These are phyloP conservation scores for Tephrocybe sp. DNA, from an alignment of 768 basidiomycete species.

Conservation along the genomic window DNA sequence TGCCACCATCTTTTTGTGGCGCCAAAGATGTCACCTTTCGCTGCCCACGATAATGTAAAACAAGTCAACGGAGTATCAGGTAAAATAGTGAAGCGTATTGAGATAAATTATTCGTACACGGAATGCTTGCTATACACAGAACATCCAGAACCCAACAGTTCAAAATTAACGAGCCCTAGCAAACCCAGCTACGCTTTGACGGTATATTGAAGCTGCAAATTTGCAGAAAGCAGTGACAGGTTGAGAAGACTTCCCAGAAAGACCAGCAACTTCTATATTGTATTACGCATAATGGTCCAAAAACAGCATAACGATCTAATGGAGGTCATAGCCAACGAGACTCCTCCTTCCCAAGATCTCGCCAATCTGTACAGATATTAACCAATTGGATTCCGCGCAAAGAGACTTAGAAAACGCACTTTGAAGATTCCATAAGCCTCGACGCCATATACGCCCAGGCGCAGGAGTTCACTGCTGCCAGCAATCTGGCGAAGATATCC, in stretches of 20 bases:
- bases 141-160: too few relatives aligned
- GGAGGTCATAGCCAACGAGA: slow-evolving; percentile 74
- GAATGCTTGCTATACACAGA: too few relatives aligned
- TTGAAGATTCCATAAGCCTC: slow-evolving; percentile 93
- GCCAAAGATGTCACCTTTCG: too few relatives aligned
- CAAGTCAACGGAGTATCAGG: too few relatives aligned
- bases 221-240: neutral
- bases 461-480: slow-evolving; percentile 62
- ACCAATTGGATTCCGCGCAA: neutral
- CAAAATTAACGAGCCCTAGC: too few relatives aligned
- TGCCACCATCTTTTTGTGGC: too few relatives aligned
- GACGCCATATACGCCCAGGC: slow-evolving; percentile 70
- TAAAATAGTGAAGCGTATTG: too few relatives aligned
- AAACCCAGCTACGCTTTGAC: too few relatives aligned
- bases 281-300: slow-evolving; percentile 6
- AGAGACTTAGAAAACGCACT: slow-evolving; percentile 30
- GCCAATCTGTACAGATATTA: slow-evolving; percentile 56
- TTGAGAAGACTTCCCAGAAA: too few relatives aligned
- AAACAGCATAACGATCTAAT: slow-evolving; percentile 29
- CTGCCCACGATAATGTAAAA: too few relatives aligned
- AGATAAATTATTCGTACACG: too few relatives aligned
- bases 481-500: slow-evolving; percentile 61
- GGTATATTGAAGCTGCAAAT: neutral
- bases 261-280: slow-evolving; percentile 9
- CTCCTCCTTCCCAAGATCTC: slow-evolving; percentile 84